These are phyloP conservation scores for Trifolium repens DNA, from an alignment of 306 rosid genomes.

Conservation along the genomic window DNA sequence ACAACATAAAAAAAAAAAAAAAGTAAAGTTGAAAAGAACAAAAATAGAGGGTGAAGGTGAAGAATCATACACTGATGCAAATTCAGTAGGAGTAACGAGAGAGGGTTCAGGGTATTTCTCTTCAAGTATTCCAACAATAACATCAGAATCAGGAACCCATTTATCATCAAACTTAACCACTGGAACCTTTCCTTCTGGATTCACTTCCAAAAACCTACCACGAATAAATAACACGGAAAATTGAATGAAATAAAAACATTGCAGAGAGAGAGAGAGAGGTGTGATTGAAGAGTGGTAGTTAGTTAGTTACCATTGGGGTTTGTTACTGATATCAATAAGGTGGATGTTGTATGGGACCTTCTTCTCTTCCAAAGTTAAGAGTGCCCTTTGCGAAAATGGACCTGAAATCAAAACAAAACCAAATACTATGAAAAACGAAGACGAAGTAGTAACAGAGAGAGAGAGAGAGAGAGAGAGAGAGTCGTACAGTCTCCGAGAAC, in stretches of 20 bases:
- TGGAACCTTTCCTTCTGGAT: conserved; percentile 90
- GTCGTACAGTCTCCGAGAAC: conserved; percentile 77
- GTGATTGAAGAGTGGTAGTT: not conserved
- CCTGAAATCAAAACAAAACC: conserved; percentile 45
- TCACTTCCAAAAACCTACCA: conserved; percentile 72
- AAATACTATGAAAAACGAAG: not conserved
- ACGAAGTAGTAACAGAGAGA: not conserved
- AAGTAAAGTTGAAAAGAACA: not conserved
- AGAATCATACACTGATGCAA: conserved; percentile 70
- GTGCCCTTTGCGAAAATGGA: conserved; percentile 83
- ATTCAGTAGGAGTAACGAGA: conserved; percentile 66
- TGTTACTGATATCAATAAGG: conserved; percentile 65
- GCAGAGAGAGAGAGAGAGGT: not conserved
- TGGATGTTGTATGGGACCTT: conserved; percentile 54
- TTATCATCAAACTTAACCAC: conserved; percentile 70
- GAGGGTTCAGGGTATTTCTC: conserved; percentile 73
- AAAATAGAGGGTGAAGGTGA: conserved; percentile 25
- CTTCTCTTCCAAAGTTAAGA: conserved; percentile 89
- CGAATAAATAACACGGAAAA: not conserved
- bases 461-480: not conserved
- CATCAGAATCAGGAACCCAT: conserved; percentile 94
- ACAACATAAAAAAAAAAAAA: not conserved
- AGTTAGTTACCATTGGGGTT: conserved; percentile 69
- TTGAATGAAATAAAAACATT: not conserved
- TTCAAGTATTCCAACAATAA: conserved; percentile 71